Evolutionary conservation across 1,139 yeast species (phyloP), one percentile per base, ranked within the genome.

Genomic region (Kazachstania sp.): DNA sequence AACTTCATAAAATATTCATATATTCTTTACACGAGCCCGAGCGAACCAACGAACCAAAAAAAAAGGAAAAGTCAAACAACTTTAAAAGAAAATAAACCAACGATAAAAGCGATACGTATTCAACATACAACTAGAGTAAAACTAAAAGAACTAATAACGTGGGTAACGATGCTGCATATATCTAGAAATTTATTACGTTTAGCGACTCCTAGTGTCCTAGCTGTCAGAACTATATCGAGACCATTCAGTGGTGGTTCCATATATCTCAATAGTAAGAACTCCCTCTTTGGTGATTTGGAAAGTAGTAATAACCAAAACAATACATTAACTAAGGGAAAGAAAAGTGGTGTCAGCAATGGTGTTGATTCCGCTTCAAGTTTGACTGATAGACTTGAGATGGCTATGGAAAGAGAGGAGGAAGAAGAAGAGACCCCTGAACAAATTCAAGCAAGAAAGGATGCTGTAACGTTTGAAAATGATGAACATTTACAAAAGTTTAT

Each of bases 401-500:
- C 39, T 30, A 47, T 28, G 51, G 41, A 34, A 58, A 52, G 44
- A 4, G 39, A 39, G 26, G 45, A 44, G 32, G 45, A 37, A 12
- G 44, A 40, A 11, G 45, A 47, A 11, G 39, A 26, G n/a, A 35
- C 43, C 4, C 43, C 43, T 12, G 44, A 47, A 37, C 20, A 20
- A 15, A 39, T 12, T 2, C 9, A 28, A 28, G 29, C 11, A 6
- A 35, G 23, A 15, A 45, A 23, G 34, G 54, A 54, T 31, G 41
- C 52, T 2, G 39, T 59, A 15, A 66, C 69, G 1, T 59, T 72
- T 3, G 62, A 65, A 39, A 65, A 67, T 43, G 80, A 70, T 59
- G 59, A 41, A 55, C 66, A 54, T 58, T 61, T 65, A 62, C 81
- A 64, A 66, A 74, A 60, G 56, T 72, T 49, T 54, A 62, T 67